Conservation (phyloP, 2,329 filamentous ascomycete genomes). For the Amylocarpus encephaloides region DNA sequence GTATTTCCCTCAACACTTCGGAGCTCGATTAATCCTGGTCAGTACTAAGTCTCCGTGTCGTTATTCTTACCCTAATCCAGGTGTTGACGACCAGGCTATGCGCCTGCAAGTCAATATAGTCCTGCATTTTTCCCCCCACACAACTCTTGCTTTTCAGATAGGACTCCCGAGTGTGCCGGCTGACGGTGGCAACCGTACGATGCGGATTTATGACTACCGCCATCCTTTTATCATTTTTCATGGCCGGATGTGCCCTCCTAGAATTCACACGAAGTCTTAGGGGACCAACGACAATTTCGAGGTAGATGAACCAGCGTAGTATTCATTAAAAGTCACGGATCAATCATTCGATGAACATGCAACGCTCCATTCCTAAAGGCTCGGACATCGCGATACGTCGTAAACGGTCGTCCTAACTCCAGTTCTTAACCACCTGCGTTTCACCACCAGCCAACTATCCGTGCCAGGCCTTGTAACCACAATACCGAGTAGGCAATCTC, state of each 20-base stretch:
- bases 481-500: too few species aligned
- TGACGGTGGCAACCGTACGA: neutral
- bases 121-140: neutral
- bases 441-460: too few species aligned
- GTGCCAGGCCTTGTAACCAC: too few species aligned
- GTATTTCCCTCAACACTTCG: neutral
- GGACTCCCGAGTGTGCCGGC: constrained; percentile 3
- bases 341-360: too few species aligned
- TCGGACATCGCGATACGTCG: too few species aligned
- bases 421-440: too few species aligned
- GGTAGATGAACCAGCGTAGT: too few species aligned
- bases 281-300: too few species aligned
- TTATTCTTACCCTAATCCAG: constrained; percentile 5
- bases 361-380: too few species aligned
- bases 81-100: neutral
- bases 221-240: neutral
- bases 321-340: too few species aligned
- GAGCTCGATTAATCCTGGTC: neutral
- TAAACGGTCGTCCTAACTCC: too few species aligned
- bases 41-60: neutral
- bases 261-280: too few species aligned
- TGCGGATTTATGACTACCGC: neutral
- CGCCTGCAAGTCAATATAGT: constrained; percentile 5
- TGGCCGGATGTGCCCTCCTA: neutral
- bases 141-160: neutral